A percentile compares a stretch with the other conserved stretches of the same genome.
These are phyloP conservation scores for Clonostachys rosea DNA, from an alignment of 2,329 filamentous ascomycete species.

Conservation along the genomic window DNA sequence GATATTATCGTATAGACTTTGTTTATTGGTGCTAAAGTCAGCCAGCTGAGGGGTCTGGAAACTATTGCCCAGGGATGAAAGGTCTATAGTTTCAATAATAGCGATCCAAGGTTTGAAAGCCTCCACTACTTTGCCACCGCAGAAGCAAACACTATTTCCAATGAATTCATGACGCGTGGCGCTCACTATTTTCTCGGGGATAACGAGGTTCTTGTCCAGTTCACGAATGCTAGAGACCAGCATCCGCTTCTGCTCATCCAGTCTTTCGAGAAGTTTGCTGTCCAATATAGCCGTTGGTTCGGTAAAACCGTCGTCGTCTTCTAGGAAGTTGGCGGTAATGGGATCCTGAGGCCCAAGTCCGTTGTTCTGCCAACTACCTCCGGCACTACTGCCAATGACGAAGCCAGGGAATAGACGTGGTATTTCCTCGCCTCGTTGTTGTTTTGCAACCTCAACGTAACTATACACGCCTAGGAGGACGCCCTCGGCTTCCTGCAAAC, in stretches of 20 bases:
- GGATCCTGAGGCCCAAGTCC: constrained; percentile 61
- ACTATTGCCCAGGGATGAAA: constrained; percentile 71
- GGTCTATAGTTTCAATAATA: constrained; percentile 85
- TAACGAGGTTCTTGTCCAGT: constrained; percentile 75
- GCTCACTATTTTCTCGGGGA: constrained; percentile 78
- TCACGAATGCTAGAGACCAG: constrained; percentile 83
- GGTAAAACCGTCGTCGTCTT: constrained; percentile 68
- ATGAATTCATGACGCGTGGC: constrained; percentile 73
- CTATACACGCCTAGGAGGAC: constrained; percentile 91
- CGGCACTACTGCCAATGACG: constrained; percentile 75
- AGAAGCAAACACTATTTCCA: constrained; percentile 75
- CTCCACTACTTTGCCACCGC: constrained; percentile 77
- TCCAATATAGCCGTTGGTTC: constrained; percentile 77
- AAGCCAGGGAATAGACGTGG: constrained; percentile 92
- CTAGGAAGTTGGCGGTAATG: constrained; percentile 77
- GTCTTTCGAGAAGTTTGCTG: constrained; percentile 68
- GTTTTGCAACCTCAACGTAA: constrained; percentile 91
- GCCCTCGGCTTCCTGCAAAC: constrained; percentile 93
- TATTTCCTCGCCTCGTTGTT: constrained; percentile 90
- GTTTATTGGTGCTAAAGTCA: constrained; percentile 88
- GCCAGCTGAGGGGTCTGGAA: constrained; percentile 80
- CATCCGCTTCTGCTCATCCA: constrained; percentile 82
- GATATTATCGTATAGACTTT: constrained; percentile 88
- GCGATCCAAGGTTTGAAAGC: constrained; percentile 87
- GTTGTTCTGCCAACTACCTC: constrained; percentile 85